Base-by-base conservation (phyloP, 2,329 filamentous ascomycete genomes). In the Teratosphaeria zuluensis region DNA sequence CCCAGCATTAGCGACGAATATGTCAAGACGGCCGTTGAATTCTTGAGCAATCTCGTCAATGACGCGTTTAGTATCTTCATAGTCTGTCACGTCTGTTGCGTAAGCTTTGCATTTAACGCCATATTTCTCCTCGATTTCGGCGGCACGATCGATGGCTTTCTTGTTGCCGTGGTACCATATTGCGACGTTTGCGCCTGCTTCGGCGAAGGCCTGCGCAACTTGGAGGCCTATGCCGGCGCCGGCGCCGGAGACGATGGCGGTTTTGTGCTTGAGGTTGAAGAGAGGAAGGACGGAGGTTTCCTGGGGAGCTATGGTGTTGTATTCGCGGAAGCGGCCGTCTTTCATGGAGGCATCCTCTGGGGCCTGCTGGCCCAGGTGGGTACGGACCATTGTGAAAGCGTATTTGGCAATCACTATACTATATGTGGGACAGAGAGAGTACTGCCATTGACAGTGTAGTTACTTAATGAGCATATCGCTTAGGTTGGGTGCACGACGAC, bases 1-100 rank as follows among this genome's bases (percentile, higher is more conserved):
- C 56, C 88, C 88, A 14, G 86, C 85, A 70, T 94, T 92, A 65
- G 89, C 88, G 52, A 92, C 83, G 66, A 92, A 90, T 64, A 90
- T 78, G 67, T 92, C 89, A 8, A 92, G 81, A 4, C 87, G 83
- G 60, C 85, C 85, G 68, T 87, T 85, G 74, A 92, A 88, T 16
- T 92, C 87, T 60, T 76, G 70, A 56, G 78, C 74, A 53, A 74
- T 74, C 28, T 70, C 63, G 56, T 76, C 72, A 31, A 79, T 69
- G 52, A 73, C 70, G 54, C 74, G 63, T 62, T 77, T 72, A 21
- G 78, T 74, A 28, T 72, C 70, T 51, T 76, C 68, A 30, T 72
- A 68, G 59, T 76, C 68, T 31, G 73, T 77, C 54, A 79, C 72
- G 61, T 81, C 70, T 54, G 78, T 75, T 68, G 78, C 73, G 64